A percentile compares a stretch with the other conserved stretches of the same genome.
Conservation (phyloP, 139 green algal species). For the Coccomyxa sp. region DNA sequence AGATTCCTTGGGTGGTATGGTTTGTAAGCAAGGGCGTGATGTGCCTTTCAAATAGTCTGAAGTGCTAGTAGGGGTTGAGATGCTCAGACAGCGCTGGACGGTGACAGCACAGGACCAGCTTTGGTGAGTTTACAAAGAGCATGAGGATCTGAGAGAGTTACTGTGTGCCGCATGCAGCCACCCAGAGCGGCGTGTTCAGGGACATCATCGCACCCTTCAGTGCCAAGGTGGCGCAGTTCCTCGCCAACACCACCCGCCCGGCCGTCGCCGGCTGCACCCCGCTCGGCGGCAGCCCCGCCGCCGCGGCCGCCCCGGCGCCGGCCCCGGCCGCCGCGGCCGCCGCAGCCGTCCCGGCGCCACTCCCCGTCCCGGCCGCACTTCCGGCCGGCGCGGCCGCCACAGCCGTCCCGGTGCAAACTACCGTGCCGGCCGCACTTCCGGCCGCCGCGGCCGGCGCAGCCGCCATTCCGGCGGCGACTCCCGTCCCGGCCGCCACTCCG, state of each 20-base stretch:
- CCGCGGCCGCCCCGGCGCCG: neutral
- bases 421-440: neutral
- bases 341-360: neutral
- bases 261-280: neutral
- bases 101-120: neutral
- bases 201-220: conserved; percentile 2
- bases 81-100: neutral
- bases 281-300: neutral
- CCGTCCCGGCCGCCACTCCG: neutral
- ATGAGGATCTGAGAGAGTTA: neutral
- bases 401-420: neutral
- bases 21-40: neutral
- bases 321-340: neutral
- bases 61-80: neutral
- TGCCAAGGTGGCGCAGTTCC: neutral
- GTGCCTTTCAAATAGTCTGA: neutral
- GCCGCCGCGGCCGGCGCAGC: no score
- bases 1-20: neutral
- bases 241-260: neutral
- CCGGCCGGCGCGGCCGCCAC: neutral
- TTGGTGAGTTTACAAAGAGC: neutral
- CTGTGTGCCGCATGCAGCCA: neutral
- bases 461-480: neutral
- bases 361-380: neutral
- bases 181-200: neutral